A percentile compares a stretch with the other conserved stretches of the same genome.
phyloP scores from a whole-genome alignment of 2,329 filamentous ascomycete genomes.

The Aspergillus nomiae region DNA sequence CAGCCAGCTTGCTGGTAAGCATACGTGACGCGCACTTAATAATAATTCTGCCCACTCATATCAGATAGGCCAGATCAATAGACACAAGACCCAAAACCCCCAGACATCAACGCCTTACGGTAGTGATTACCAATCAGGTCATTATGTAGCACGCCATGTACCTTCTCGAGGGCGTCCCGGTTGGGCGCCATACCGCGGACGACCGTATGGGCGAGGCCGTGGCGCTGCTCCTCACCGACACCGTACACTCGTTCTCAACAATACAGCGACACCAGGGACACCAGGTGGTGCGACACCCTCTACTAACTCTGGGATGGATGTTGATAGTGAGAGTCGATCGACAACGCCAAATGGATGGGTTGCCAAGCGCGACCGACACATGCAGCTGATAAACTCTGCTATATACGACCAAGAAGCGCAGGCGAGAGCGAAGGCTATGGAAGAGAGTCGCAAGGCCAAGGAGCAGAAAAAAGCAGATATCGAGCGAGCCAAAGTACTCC shows the following conservation, averaged over 20 bases:
- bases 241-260: constrained; percentile 68
- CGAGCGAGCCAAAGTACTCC: constrained; percentile 43
- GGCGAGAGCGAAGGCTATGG: constrained; percentile 69
- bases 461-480: constrained; percentile 61
- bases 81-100: constrained; percentile 65
- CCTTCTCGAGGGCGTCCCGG: constrained; percentile 35
- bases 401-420: constrained; percentile 75
- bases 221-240: constrained; percentile 51
- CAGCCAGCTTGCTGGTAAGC: constrained; percentile 58
- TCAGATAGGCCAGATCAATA: constrained; percentile 72
- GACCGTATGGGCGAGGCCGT: constrained; percentile 40
- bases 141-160: constrained; percentile 32
- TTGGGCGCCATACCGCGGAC: constrained; percentile 47
- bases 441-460: constrained; percentile 60
- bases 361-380: constrained; percentile 72
- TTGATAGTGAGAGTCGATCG: constrained; percentile 31
- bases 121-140: constrained; percentile 22
- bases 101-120: constrained; percentile 24
- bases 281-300: constrained; percentile 26
- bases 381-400: constrained; percentile 79
- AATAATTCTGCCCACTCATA: constrained; percentile 11
- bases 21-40: constrained; percentile 46
- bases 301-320: constrained; percentile 28
- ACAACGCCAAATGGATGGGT: constrained; percentile 60
- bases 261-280: constrained; percentile 28